Conservation (phyloP, 2,329 filamentous ascomycete species). For the Cyphellophora europaea region DNA sequence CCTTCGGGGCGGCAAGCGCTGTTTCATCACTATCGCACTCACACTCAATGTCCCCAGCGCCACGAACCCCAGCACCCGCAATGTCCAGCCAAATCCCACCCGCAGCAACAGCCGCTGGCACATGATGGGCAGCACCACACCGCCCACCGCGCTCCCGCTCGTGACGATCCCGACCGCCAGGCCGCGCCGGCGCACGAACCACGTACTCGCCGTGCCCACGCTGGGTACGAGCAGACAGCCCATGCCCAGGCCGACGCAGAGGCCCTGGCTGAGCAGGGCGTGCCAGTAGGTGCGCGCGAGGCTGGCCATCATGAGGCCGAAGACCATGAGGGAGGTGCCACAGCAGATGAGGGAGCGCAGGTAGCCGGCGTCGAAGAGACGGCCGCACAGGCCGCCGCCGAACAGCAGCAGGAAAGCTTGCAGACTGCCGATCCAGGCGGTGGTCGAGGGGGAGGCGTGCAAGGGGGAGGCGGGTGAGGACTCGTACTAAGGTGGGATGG, state of each 20-base stretch:
- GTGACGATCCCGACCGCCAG: slow-evolving; percentile 13
- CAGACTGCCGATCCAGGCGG: slow-evolving; percentile 82
- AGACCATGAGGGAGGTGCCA: slow-evolving; percentile 16
- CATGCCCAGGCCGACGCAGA: slow-evolving; percentile 42
- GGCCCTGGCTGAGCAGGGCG: slow-evolving; percentile 45
- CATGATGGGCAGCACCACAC: slow-evolving; percentile 23
- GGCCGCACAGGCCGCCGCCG: slow-evolving; percentile 35
- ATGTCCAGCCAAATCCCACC: slow-evolving; percentile 49
- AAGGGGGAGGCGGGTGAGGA: background rate
- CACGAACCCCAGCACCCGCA: slow-evolving; percentile 8
- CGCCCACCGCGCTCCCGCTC: slow-evolving; percentile 11
- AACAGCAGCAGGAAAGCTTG: slow-evolving; percentile 71
- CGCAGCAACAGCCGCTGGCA: slow-evolving; percentile 35
- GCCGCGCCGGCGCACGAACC: slow-evolving; percentile 34
- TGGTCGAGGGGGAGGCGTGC: slow-evolving; percentile 44
- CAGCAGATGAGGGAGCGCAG: slow-evolving; percentile 19
- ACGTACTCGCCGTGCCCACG: slow-evolving; percentile 39
- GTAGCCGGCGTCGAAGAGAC: slow-evolving; percentile 34
- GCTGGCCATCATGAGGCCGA: slow-evolving; percentile 32
- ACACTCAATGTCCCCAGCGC: slow-evolving; percentile 24
- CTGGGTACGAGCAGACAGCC: slow-evolving; percentile 37
- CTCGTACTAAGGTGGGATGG: no score
- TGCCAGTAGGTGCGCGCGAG: slow-evolving; percentile 40
- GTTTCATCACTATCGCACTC: slow-evolving; percentile 31
- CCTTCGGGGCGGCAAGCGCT: slow-evolving; percentile 23